phyloP scores from a whole-genome alignment of 768 basidiomycete genomes.

The Calocera cornea region DNA sequence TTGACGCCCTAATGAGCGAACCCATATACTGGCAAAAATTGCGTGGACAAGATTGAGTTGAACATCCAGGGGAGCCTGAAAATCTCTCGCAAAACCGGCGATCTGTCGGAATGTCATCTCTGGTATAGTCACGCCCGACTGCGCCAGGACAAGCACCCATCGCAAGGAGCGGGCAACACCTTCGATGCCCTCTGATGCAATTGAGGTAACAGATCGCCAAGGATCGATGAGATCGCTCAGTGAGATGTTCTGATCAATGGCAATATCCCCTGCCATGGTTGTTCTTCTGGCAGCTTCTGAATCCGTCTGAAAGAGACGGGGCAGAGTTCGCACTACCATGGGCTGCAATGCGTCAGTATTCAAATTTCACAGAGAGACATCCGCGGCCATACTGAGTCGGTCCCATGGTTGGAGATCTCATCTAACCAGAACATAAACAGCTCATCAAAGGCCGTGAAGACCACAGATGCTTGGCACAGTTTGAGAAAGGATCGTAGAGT shows the following conservation, averaged over 20 bases:
- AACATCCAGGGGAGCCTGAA: slow-evolving; percentile 31
- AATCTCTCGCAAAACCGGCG: slow-evolving; percentile 29
- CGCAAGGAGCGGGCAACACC: slow-evolving; percentile 37
- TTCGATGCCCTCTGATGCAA: slow-evolving; percentile 31
- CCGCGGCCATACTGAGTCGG: background rate
- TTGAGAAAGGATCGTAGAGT: slow-evolving; percentile 41
- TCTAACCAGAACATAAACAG: slow-evolving; percentile 50
- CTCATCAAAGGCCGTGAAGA: slow-evolving; percentile 45
- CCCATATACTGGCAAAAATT: slow-evolving; percentile 45
- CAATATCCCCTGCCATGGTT: slow-evolving; percentile 27
- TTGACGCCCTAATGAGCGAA: slow-evolving; percentile 44
- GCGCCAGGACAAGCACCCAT: slow-evolving; percentile 49
- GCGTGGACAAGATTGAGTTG: slow-evolving; percentile 41
- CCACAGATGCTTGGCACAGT: slow-evolving; percentile 38
- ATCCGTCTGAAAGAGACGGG: slow-evolving; percentile 45
- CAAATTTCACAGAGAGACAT: background rate
- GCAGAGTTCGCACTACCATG: slow-evolving; percentile 22
- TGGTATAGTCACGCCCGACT: slow-evolving; percentile 53
- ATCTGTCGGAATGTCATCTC: slow-evolving; percentile 38
- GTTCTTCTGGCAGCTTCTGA: slow-evolving; percentile 31
- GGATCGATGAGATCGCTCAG: slow-evolving; percentile 35
- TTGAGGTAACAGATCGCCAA: slow-evolving; percentile 37
- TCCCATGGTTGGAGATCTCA: slow-evolving; percentile 22
- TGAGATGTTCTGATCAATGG: slow-evolving; percentile 16
- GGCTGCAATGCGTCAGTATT: slow-evolving; percentile 6